Base-by-base conservation (phyloP, 2,329 filamentous ascomycete species). In the Pseudogymnoascus verrucosus region DNA sequence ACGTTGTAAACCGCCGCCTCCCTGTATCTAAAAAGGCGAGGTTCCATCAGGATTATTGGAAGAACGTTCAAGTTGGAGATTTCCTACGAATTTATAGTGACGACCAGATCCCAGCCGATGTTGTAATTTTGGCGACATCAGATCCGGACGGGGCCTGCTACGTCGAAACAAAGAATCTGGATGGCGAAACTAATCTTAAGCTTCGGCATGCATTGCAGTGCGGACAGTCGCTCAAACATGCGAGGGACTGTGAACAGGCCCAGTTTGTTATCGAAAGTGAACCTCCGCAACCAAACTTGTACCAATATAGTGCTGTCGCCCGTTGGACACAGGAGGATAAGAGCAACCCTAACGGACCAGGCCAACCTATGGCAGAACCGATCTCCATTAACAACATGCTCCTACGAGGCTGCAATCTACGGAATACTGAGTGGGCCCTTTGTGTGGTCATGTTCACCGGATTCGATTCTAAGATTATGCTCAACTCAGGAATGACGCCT, bases 381-480 rank as follows among this genome's bases (percentile, higher is more conserved):
- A 89, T 99, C 64, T 88, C 88, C 5, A 97, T 99, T 76, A 96
- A 97, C 80, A 99, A 99, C 72, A 77, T 98, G 67, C 84, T 99
- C 31, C 85, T 99, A 51, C 89, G 95, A 80, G 95, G 95, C 63
- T 96, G 92, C 77, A 96, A 92, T 69, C 78, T 99, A 60, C 87
- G 93, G 68, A 99, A 98, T 75, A 99, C 95, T 0, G 93, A 98
- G 72, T 99, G 95, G 95, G 83, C 92, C 62, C 83, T 99, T 5
- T 95, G 93, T 62, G 84, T 99, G 2, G 93, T 98, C 60, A 81
- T 96, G 16, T 99, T 96, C 77, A 98, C 95, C 12, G 95, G 95
- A 36, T 87, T 93, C 72, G 93, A 99, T 74, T 96, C 93, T 36
- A 99, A 98, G 78, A 98, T 97, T 74, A 99, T 99, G 95, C 89